phyloP scores from a whole-genome alignment of 768 basidiomycete genomes.

The Mycena sanguinolenta region DNA sequence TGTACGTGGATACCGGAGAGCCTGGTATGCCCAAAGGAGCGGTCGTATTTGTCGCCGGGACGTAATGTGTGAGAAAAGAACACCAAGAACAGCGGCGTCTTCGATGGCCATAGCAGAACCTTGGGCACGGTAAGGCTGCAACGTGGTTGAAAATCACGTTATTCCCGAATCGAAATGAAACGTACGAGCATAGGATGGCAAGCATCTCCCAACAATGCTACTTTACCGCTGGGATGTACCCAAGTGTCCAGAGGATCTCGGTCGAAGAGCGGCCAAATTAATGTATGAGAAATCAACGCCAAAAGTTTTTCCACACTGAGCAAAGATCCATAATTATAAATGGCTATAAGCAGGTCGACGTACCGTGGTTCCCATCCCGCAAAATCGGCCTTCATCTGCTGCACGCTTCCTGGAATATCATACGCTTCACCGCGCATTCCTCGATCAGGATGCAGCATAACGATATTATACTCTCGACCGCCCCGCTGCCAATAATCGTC shows the following conservation, averaged over 20 bases:
- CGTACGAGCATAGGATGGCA: conserved; percentile 67
- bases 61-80: conserved; percentile 65
- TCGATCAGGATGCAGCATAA: conserved; percentile 57
- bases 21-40: conserved; percentile 67
- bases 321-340: not conserved
- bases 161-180: not conserved
- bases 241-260: too few species aligned
- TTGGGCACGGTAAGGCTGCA: conserved; percentile 67
- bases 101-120: conserved; percentile 71
- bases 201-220: conserved; percentile 66
- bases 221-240: conserved; percentile 58
- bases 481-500: conserved; percentile 43
- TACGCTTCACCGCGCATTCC: conserved; percentile 59
- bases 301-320: conserved; percentile 61
- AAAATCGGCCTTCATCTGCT: conserved; percentile 63
- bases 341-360: not conserved
- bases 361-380: conserved; percentile 59
- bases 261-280: conserved; percentile 65
- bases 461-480: conserved; percentile 60
- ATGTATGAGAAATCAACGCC: conserved; percentile 55
- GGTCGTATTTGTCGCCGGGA: conserved; percentile 56
- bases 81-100: conserved; percentile 63
- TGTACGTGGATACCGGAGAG: conserved; percentile 65
- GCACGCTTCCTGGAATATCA: conserved; percentile 54
- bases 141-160: not conserved